Evolutionary conservation across 177 flowering plant genomes (phyloP).

Genomic region (Telopea speciosissima): DNA sequence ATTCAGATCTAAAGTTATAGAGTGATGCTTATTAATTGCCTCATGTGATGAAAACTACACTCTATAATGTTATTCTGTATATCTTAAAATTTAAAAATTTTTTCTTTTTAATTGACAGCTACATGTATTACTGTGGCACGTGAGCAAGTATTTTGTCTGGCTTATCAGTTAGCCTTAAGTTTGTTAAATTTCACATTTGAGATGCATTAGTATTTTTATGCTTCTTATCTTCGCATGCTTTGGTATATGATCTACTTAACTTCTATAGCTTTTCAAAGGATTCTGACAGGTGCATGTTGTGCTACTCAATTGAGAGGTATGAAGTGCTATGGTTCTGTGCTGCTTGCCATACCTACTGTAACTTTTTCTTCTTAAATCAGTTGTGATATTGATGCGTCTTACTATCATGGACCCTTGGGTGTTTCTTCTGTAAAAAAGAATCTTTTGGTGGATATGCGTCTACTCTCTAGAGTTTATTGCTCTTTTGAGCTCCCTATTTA

Average conservation of each 20-base stretch:
- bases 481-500: background rate
- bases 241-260: slow-evolving; percentile 14
- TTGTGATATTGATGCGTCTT: background rate
- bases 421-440: background rate
- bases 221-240: slow-evolving; percentile 6
- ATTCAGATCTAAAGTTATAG: background rate
- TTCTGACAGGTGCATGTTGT: slow-evolving; percentile 26
- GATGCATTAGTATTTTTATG: background rate
- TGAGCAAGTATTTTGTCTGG: background rate
- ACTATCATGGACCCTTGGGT: background rate
- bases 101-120: background rate
- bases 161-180: background rate
- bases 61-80: background rate
- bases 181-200: background rate
- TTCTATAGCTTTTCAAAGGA: slow-evolving; percentile 20
- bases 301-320: slow-evolving; percentile 37
- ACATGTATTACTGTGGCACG: background rate
- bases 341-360: background rate
- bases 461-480: background rate
- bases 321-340: slow-evolving; percentile 18
- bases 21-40: background rate
- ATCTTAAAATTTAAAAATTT: background rate
- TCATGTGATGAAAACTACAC: background rate
- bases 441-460: background rate
- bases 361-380: background rate